Evolutionary conservation across 768 basidiomycete species (phyloP).

Genomic region (Polyporus arcularius): DNA sequence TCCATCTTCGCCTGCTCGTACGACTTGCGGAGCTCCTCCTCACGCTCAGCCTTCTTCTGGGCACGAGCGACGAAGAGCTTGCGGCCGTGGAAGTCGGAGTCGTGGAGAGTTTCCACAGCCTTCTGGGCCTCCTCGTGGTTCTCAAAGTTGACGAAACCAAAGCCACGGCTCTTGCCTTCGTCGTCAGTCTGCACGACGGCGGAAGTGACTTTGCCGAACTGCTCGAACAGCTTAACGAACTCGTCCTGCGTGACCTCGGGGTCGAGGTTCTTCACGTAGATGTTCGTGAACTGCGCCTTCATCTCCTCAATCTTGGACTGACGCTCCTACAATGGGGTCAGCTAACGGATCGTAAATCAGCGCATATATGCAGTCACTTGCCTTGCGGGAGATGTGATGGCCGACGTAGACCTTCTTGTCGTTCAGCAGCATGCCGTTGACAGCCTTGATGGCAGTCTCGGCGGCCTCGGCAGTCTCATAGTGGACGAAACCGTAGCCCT

Average conservation of each 20-base stretch:
- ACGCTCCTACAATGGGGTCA: constrained; percentile 62
- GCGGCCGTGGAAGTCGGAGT: constrained; percentile 79
- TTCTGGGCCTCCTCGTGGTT: constrained; percentile 87
- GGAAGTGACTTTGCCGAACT: constrained; percentile 85
- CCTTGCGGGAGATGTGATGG: constrained; percentile 96
- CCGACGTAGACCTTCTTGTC: constrained; percentile 99
- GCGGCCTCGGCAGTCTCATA: constrained; percentile 98
- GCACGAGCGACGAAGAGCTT: constrained; percentile 95
- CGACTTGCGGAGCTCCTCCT: constrained; percentile 90
- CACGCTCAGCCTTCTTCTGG: constrained; percentile 98
- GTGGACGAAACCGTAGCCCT: constrained; percentile 98
- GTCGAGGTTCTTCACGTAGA: constrained; percentile 98
- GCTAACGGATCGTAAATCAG: background rate
- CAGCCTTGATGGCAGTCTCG: constrained; percentile 94
- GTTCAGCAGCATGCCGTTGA: constrained; percentile 98
- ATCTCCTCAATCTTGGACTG: constrained; percentile 98
- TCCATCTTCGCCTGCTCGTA: constrained; percentile 98
- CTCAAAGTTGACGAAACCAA: constrained; percentile 98
- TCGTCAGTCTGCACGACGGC: constrained; percentile 84
- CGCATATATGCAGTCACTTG: constrained; percentile 30
- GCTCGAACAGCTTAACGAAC: constrained; percentile 77
- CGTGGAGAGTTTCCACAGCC: constrained; percentile 90
- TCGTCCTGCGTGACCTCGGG: constrained; percentile 81
- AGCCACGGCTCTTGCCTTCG: constrained; percentile 91
- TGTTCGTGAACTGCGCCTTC: constrained; percentile 96